Percentiles rank a stretch among this genome's conserved stretches.
phyloP scores from a whole-genome alignment of 768 basidiomycete species.

The Tephrocybe sp. region DNA sequence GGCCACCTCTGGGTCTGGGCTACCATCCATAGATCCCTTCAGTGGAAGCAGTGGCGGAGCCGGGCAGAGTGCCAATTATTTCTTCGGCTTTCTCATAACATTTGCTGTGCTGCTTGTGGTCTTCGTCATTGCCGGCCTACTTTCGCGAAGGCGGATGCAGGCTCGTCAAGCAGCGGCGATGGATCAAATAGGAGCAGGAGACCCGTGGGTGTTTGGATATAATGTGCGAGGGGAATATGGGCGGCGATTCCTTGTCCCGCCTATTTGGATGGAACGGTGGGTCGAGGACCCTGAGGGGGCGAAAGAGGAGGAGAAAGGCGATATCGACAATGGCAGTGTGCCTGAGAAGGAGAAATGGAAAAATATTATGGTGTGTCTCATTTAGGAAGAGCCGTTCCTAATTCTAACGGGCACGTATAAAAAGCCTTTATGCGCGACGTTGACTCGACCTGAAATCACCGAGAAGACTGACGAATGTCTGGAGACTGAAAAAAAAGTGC shows the following conservation, averaged over 20 bases:
- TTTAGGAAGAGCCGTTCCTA: too few relatives aligned
- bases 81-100: conserved; percentile 52
- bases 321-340: not conserved
- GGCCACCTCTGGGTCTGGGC: not conserved
- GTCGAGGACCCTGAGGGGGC: conserved; percentile 8
- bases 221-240: conserved; percentile 1
- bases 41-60: conserved; percentile 6
- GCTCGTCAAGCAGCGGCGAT: conserved; percentile 21
- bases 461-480: not conserved
- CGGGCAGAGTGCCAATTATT: conserved; percentile 40
- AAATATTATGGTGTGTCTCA: conserved; percentile 18
- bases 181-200: conserved; percentile 6
- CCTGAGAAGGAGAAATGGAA: not conserved
- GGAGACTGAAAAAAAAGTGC: not conserved
- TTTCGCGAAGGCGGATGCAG: conserved; percentile 39
- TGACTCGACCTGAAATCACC: not conserved
- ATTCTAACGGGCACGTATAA: not conserved
- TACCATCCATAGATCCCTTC: conserved; percentile 3
- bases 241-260: conserved; percentile 7
- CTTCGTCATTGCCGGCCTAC: conserved; percentile 50
- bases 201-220: conserved; percentile 19
- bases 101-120: conserved; percentile 47
- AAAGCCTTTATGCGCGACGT: conserved; percentile 15
- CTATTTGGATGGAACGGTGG: conserved; percentile 17
- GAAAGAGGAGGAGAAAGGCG: not conserved